Percentiles rank a stretch among this genome's conserved stretches.
Conservation (phyloP, 305 asterid genomes). For the Plantago rigida region DNA sequence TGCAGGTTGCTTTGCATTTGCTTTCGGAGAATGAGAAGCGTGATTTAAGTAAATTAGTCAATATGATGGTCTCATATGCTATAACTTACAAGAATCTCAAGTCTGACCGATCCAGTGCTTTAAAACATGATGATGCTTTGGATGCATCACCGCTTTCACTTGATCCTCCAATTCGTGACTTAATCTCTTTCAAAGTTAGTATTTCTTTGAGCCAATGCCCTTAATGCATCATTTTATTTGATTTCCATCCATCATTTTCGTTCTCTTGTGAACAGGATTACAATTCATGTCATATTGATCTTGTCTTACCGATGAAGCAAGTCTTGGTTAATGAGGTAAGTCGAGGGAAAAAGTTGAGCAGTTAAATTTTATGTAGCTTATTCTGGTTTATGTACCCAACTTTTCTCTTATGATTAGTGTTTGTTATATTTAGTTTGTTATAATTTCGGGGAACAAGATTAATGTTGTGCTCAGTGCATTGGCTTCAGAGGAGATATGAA, state of each 20-base stretch:
- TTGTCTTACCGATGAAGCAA: conserved; percentile 68
- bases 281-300: conserved; percentile 50
- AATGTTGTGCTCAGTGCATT: not conserved
- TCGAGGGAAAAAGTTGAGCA: too few species aligned
- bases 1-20: conserved; percentile 78
- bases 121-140: conserved; percentile 43
- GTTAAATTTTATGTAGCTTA: too few species aligned
- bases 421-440: not conserved
- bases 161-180: conserved; percentile 71
- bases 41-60: conserved; percentile 54
- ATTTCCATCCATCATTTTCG: conserved; percentile 14
- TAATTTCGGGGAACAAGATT: not conserved
- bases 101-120: conserved; percentile 42
- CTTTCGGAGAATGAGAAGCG: conserved; percentile 73
- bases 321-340: conserved; percentile 83
- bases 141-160: conserved; percentile 55
- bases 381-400: too few species aligned
- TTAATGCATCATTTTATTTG: conserved; percentile 19
- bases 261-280: conserved; percentile 52
- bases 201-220: conserved; percentile 18
- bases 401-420: too few species aligned
- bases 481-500: too few species aligned
- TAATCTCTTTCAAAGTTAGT: conserved; percentile 64
- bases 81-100: conserved; percentile 63
- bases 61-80: conserved; percentile 78